Evolutionary conservation across 441 rosid species (phyloP).

Genomic region (Adansonia gregorii): DNA sequence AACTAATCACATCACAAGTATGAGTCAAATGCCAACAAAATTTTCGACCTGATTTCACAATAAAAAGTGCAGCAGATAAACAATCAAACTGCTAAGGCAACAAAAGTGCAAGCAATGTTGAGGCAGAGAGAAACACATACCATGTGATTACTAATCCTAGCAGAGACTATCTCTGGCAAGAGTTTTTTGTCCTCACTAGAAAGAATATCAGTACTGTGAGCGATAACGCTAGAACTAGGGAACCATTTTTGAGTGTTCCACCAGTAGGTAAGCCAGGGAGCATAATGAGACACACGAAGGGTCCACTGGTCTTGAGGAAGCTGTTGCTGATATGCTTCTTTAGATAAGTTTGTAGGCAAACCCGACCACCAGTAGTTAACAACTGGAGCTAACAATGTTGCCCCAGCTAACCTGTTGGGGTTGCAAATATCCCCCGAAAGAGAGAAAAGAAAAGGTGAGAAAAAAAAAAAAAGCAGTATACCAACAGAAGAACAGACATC

Average conservation of each 20-base stretch:
- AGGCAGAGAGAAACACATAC: conserved; percentile 25
- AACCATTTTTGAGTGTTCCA: conserved; percentile 66
- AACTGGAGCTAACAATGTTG: conserved; percentile 49
- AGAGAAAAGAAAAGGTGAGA: background rate
- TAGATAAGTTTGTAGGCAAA: conserved; percentile 48
- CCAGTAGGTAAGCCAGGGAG: conserved; percentile 60
- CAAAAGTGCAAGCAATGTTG: background rate
- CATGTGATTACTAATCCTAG: background rate
- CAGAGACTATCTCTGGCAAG: background rate
- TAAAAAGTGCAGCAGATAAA: background rate
- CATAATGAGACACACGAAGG: conserved; percentile 49
- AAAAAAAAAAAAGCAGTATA: background rate
- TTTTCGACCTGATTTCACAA: background rate
- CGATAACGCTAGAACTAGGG: conserved; percentile 34
- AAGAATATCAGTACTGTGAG: conserved; percentile 27
- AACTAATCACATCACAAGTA: background rate
- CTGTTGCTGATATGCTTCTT: conserved; percentile 42
- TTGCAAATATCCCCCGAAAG: background rate
- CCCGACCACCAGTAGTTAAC: conserved; percentile 59
- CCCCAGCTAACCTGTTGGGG: conserved; percentile 52
- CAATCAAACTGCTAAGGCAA: background rate
- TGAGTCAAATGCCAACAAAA: background rate
- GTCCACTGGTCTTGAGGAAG: conserved; percentile 48
- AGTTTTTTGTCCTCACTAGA: conserved; percentile 44
- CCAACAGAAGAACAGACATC: background rate